Conservation (phyloP, 148 eudicot genomes). For the Beta vulgaris region DNA sequence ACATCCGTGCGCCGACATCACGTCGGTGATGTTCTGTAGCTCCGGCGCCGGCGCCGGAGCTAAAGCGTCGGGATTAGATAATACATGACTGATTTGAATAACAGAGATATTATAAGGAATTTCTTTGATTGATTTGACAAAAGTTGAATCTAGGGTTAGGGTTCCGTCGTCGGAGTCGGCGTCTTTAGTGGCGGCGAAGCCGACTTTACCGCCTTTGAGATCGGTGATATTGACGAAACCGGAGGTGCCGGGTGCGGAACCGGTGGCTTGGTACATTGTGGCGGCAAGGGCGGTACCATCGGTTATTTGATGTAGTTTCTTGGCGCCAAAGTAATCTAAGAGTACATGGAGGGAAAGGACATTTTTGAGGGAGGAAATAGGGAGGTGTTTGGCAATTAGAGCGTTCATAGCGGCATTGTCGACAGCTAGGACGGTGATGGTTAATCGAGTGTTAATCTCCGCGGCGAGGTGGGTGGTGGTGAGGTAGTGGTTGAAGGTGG, state of each 20-base stretch:
- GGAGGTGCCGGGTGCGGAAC: slow-evolving; percentile 66
- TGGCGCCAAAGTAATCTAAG: slow-evolving; percentile 87
- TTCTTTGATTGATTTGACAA: slow-evolving; percentile 66
- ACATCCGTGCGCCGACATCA: slow-evolving; percentile 89
- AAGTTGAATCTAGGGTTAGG: slow-evolving; percentile 29
- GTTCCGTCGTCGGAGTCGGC: slow-evolving; percentile 35
- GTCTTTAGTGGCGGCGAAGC: slow-evolving; percentile 51
- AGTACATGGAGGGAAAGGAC: slow-evolving; percentile 81
- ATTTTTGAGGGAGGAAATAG: slow-evolving; percentile 57
- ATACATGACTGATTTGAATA: slow-evolving; percentile 62
- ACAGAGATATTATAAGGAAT: slow-evolving; percentile 76
- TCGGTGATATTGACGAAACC: slow-evolving; percentile 92
- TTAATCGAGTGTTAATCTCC: slow-evolving; percentile 69
- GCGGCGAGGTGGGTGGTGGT: slow-evolving; percentile 80
- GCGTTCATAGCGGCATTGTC: slow-evolving; percentile 70
- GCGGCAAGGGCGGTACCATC: slow-evolving; percentile 86
- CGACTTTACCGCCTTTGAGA: slow-evolving; percentile 81
- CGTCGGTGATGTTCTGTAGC: slow-evolving; percentile 48
- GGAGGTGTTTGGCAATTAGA: slow-evolving; percentile 46
- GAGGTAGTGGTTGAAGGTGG: slow-evolving; percentile 92
- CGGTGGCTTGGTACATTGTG: slow-evolving; percentile 94
- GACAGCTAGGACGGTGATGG: slow-evolving; percentile 87
- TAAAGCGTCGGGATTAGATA: slow-evolving; percentile 54
- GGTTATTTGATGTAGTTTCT: slow-evolving; percentile 87
- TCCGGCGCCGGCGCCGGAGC: slow-evolving; percentile 75